Conservation (phyloP, 176 grass and related monocot genomes). For the Juncus inflexus region DNA sequence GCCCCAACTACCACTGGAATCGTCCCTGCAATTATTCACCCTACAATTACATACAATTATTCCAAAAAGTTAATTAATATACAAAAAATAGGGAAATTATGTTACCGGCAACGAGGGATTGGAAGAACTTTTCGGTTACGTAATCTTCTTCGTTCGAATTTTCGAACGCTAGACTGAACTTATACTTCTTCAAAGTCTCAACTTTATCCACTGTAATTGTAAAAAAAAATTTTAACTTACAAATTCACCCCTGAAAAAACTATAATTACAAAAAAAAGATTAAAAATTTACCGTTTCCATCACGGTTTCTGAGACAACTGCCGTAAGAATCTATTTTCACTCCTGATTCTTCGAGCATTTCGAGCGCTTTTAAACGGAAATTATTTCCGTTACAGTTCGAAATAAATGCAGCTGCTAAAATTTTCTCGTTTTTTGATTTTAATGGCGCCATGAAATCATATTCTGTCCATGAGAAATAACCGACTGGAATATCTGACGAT, state of each 20-base stretch:
- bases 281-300: constrained; percentile 59
- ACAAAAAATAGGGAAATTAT: background rate
- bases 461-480: constrained; percentile 96
- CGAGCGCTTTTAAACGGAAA: constrained; percentile 89
- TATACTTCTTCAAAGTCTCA: constrained; percentile 74
- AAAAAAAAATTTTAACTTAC: background rate
- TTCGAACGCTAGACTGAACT: constrained; percentile 98
- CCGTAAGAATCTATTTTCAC: constrained; percentile 98
- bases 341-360: constrained; percentile 69
- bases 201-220: constrained; percentile 76
- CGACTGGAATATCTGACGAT: constrained; percentile 90
- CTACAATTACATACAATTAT: background rate
- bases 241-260: background rate
- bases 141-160: constrained; percentile 99
- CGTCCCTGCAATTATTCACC: constrained; percentile 44
- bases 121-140: constrained; percentile 96
- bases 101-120: constrained; percentile 87
- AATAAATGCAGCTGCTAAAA: constrained; percentile 91
- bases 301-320: constrained; percentile 80
- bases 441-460: constrained; percentile 89
- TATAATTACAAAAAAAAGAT: constrained; percentile 8
- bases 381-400: constrained; percentile 93
- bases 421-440: constrained; percentile 60
- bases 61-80: background rate
- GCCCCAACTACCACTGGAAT: constrained; percentile 93